Evolutionary conservation across 495 filamentous ascomycete species (phyloP).

Genomic region (Neurospora sp.): DNA sequence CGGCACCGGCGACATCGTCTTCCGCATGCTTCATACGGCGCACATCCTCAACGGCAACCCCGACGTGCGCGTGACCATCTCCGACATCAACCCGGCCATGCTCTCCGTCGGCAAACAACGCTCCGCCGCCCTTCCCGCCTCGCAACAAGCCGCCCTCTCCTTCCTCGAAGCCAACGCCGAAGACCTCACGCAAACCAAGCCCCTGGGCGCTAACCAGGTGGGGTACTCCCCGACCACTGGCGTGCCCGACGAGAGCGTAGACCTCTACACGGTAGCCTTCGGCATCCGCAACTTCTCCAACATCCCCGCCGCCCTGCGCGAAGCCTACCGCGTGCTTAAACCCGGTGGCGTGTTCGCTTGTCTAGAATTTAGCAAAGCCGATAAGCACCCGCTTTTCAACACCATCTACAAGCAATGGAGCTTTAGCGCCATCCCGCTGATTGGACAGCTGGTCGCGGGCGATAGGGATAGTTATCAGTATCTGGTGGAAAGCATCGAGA

Average conservation of each 20-base stretch:
- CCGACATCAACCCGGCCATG: conserved; percentile 95
- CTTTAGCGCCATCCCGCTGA: conserved; percentile 85
- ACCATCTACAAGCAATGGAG: conserved; percentile 93
- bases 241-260: conserved; percentile 55
- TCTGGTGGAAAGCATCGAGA: conserved; percentile 93
- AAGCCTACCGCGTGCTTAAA: conserved; percentile 81
- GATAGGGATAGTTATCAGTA: conserved; percentile 97
- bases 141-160: conserved; percentile 41
- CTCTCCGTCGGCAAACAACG: conserved; percentile 78
- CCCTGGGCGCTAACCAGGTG: conserved; percentile 2
- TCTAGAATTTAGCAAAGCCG: conserved; percentile 86
- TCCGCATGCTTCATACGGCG: conserved; percentile 88
- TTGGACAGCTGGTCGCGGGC: conserved; percentile 89
- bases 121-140: conserved; percentile 36
- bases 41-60: conserved; percentile 73
- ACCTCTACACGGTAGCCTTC: conserved; percentile 96
- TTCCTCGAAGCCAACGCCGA: conserved; percentile 94
- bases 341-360: conserved; percentile 95
- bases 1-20: conserved; percentile 95
- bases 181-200: conserved; percentile 34
- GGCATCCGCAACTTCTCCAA: conserved; percentile 94
- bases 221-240: conserved; percentile 13
- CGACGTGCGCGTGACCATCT: conserved; percentile 71
- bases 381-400: conserved; percentile 58
- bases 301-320: conserved; percentile 65